phyloP scores from a whole-genome alignment of 495 filamentous ascomycete genomes.

The Jackrogersella minutella region DNA sequence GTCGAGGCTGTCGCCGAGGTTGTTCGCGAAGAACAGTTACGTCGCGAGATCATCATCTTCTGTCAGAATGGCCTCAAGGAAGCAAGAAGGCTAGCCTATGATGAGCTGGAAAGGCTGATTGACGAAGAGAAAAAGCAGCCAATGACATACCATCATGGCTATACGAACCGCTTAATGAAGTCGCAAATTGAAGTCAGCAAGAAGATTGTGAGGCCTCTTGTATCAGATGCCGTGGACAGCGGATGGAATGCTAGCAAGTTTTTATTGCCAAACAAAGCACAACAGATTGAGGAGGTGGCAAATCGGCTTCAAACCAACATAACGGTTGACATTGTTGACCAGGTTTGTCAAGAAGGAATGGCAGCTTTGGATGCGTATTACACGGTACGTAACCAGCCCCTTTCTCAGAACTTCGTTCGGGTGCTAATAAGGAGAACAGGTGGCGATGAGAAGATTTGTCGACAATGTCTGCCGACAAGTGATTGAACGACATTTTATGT shows the following conservation, averaged over 20 bases:
- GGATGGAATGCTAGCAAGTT: background rate
- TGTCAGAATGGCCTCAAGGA: background rate
- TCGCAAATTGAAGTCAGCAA: background rate
- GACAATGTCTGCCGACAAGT: conserved; percentile 53
- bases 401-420: background rate
- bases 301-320: background rate
- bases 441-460: conserved; percentile 52
- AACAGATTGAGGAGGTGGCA: background rate
- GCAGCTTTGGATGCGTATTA: conserved; percentile 1
- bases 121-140: conserved; percentile 32
- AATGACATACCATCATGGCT: conserved; percentile 43
- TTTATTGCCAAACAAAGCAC: background rate
- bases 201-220: background rate
- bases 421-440: conserved; percentile 27
- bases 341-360: background rate
- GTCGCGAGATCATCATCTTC: background rate
- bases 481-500: conserved; percentile 46
- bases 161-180: conserved; percentile 39
- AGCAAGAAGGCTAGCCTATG: background rate
- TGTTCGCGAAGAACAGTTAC: background rate
- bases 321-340: background rate
- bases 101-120: conserved; percentile 23
- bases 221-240: background rate
- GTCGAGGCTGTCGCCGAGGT: background rate
- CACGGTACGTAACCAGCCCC: background rate